These are phyloP conservation scores for Solanum chacoense DNA, from an alignment of 305 asterid species.

Conservation along the genomic window DNA sequence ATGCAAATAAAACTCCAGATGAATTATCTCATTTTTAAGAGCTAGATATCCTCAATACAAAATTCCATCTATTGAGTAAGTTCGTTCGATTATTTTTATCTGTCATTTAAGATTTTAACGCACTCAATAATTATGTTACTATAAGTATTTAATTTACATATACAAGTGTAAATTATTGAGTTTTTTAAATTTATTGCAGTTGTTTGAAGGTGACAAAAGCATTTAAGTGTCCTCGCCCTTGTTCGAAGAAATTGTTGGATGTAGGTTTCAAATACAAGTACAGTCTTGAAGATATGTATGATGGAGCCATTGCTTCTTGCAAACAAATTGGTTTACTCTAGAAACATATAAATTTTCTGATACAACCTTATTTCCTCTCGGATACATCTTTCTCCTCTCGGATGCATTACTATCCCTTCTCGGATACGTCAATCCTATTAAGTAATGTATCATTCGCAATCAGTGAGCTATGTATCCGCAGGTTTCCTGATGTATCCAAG, in stretches of 20 bases:
- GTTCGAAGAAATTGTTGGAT: background rate
- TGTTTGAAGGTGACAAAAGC: background rate
- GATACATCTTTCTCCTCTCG: no score
- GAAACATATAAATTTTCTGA: no score
- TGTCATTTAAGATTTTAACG: background rate
- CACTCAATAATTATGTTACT: no score
- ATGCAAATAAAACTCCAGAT: constrained; percentile 6
- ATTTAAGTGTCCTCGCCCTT: background rate
- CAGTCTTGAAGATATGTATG: background rate
- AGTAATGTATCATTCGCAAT: no score
- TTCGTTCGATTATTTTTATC: background rate
- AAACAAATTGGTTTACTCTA: background rate
- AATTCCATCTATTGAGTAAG: constrained; percentile 18
- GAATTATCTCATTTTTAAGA: constrained; percentile 21
- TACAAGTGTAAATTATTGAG: no score
- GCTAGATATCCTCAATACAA: constrained; percentile 23
- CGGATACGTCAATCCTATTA: no score
- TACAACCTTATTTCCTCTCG: no score
- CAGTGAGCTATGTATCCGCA: no score
- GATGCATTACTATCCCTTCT: no score
- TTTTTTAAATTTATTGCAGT: background rate
- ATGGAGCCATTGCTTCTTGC: background rate
- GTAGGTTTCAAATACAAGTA: background rate
- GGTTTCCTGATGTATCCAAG: no score
- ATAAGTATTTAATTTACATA: no score